Base-by-base conservation (phyloP, 179 eudicot species). In the Gypsophila paniculata region DNA sequence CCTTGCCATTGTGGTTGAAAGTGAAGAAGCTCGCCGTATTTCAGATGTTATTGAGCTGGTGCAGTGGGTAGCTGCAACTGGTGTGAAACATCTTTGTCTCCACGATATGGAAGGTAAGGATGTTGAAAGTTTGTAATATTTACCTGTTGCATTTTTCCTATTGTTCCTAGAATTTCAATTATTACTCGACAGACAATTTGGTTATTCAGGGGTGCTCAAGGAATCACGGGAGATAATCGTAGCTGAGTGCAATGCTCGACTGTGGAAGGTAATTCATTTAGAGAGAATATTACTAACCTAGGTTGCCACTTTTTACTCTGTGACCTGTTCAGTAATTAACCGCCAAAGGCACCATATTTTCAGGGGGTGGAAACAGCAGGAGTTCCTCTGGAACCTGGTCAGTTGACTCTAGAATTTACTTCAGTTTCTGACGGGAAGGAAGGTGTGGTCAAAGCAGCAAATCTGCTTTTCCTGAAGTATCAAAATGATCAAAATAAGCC, bases 1-100 rank as follows among this genome's bases (percentile, higher is more conserved):
- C 84, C 82, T 93, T 53, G 98, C 96, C 18, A 79, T 93, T 71
- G 94, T 85, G 70, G 59, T 93, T 65, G 97, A 91, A 75, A 93
- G 88, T 74, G 90, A 91, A 79, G 97, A 91, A 84, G 98, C 94
- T 72, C 78, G 32, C 23, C 42, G 72, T 38, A 85, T 80, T 68
- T 72, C 86, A 29, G 78, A 82, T 65, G 91, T 93, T 73, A 72
- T 87, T 59, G 79, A 85, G 77, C 83, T 93, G 75, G 77, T 93
- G 75, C 79, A 81, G 39, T 89, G 93, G 96, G 71, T 91, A 69
- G 78, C 80, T 60, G 75, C 69, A 61, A 84, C 87, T 68, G 98
- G 97, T 53, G 84, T 93, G 76, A 93, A 78, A 70, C 84, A 85
- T 70, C 82, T 91, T 70, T 89, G 93, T 78, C 84, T 93, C 4